A percentile compares a stretch with the other conserved stretches of the same genome.
Conservation (phyloP, 2,329 filamentous ascomycete genomes). For the Cadophora sp. region DNA sequence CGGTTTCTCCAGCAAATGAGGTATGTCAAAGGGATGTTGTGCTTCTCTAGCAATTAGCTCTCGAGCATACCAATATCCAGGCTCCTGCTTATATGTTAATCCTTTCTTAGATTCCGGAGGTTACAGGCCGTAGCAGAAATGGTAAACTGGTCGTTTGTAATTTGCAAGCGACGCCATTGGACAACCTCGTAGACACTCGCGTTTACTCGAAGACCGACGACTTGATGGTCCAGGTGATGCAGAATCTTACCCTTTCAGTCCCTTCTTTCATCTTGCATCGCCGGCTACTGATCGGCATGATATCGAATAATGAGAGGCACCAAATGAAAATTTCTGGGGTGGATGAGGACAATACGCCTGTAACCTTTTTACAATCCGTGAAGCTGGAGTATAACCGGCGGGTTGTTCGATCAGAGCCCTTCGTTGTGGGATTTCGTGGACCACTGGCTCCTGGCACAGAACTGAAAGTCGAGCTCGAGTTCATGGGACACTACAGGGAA, state of each 20-base stretch:
- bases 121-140: conserved; percentile 41
- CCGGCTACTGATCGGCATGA: conserved; percentile 43
- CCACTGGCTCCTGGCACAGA: conserved; percentile 34
- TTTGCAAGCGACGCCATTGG: conserved; percentile 52
- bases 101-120: conserved; percentile 46
- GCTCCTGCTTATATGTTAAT: too few species aligned
- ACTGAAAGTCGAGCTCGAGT: conserved; percentile 51
- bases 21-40: conserved; percentile 32
- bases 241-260: conserved; percentile 46
- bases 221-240: conserved; percentile 51
- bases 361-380: conserved; percentile 50
- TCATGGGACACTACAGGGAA: conserved; percentile 56
- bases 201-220: conserved; percentile 48
- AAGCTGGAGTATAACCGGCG: conserved; percentile 49
- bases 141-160: conserved; percentile 53
- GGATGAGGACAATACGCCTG: conserved; percentile 51
- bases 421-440: conserved; percentile 46
- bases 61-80: too few species aligned
- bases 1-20: conserved; percentile 47
- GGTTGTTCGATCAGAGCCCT: conserved; percentile 47
- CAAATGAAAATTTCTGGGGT: conserved; percentile 46
- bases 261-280: conserved; percentile 49
- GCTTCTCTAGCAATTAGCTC: too few species aligned
- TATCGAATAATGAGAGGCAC: conserved; percentile 33
- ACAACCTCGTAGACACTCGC: conserved; percentile 43